Base-by-base conservation (phyloP, 495 filamentous ascomycete genomes). In the Aspergillus baeticus region DNA sequence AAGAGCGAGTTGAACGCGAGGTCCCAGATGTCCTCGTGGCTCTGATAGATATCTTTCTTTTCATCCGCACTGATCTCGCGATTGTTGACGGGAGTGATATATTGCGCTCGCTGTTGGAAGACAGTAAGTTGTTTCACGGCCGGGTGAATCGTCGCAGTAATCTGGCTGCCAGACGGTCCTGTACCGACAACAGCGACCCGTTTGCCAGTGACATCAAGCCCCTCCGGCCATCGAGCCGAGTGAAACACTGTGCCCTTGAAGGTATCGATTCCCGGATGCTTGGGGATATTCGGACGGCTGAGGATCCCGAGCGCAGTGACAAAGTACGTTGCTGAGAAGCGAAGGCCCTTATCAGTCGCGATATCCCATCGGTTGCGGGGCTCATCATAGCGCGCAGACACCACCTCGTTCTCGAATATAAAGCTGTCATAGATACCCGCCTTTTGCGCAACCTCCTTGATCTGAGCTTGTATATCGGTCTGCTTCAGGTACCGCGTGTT, bases 31-130 rank as follows among this genome's bases (percentile, higher is more conserved):
- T 47, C 13, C 5, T 54, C 35, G 38, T 62, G 58, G 8, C 35
- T 11, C 36, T 42, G 18, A n/a, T 60, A 56, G 39, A 60, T 44
- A 0, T 10, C 6, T 1, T 18, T 17, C 5, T 50, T 42, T 1
- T 60, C 20, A 3, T 50, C 37, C 1, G n/a, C 1, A 0, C 53
- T 41, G 0, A 61, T 14, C 1, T 37, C 20, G 10, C 38, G 11
- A 53, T 83, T 73, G 2, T 64, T 59, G 73, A 78, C 78, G 1
- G 74, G 77, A 6, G 83, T 63, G 13, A 64, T 67, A 29, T 77
- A 73, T 51, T 82, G 80, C 1, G 81, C 76, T 0, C 69, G 73
- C 1, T 79, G 65, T 53, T 79, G 72, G 60, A 79, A 79, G 5
- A 76, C 70, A 2, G 71, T 77, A 5, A 80, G 62, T 17, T 64